A percentile compares a stretch with the other conserved stretches of the same genome.
phyloP scores from a whole-genome alignment of 306 rosid genomes.

The Ziziphus jujuba region DNA sequence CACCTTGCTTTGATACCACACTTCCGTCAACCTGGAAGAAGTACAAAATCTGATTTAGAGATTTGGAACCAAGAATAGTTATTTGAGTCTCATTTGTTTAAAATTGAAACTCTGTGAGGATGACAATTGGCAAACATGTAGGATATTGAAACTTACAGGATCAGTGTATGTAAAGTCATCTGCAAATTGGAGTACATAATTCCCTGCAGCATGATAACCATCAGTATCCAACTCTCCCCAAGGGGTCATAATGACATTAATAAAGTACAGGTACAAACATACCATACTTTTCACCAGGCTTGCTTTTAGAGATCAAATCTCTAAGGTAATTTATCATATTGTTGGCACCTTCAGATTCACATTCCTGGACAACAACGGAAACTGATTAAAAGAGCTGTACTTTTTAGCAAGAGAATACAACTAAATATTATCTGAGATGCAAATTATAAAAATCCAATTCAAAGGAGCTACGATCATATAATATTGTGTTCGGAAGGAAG shows the following conservation, averaged over 20 bases:
- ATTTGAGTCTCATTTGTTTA: constrained; percentile 16
- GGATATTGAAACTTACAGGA: constrained; percentile 56
- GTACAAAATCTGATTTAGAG: constrained; percentile 4
- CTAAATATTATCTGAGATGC: constrained; percentile 3
- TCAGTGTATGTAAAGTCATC: constrained; percentile 89
- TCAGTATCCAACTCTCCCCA: constrained; percentile 14
- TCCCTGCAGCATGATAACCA: constrained; percentile 49
- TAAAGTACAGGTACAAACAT: constrained; percentile 29
- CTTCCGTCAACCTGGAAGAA: constrained; percentile 81
- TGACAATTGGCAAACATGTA: constrained; percentile 9
- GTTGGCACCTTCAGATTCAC: constrained; percentile 87
- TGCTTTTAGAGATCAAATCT: constrained; percentile 61
- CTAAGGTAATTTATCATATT: constrained; percentile 79
- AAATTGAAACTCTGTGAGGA: constrained; percentile 7
- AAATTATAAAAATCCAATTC: constrained; percentile 16
- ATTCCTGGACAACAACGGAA: constrained; percentile 58
- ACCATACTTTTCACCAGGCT: constrained; percentile 84
- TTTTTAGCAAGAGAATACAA: constrained; percentile 6
- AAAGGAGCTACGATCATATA: constrained; percentile 2
- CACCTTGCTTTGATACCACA: constrained; percentile 88
- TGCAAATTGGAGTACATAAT: constrained; percentile 75
- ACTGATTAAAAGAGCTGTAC: constrained; percentile 21
- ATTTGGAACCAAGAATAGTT: constrained; percentile 7
- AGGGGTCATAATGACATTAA: constrained; percentile 12
- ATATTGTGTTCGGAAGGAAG: background rate